A percentile compares a stretch with the other conserved stretches of the same genome.
Evolutionary conservation across 352 stramenopile species (phyloP).

Genomic region (Phytophthora pluvialis): DNA sequence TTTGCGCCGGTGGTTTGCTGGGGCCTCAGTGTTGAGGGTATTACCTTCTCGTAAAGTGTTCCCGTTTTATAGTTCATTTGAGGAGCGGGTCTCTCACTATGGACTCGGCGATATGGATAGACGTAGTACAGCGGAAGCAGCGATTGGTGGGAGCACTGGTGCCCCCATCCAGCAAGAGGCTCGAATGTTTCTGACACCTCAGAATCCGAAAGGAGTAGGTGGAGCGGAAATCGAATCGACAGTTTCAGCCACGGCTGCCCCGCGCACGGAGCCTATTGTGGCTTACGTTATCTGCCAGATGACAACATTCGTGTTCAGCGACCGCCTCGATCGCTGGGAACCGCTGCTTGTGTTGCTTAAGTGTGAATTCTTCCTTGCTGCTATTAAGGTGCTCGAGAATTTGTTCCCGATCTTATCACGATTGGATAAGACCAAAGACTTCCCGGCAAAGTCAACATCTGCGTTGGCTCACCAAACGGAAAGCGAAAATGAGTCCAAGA

Average conservation of each 20-base stretch:
- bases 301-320: constrained; percentile 75
- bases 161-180: constrained; percentile 45
- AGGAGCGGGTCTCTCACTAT: constrained; percentile 41
- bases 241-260: constrained; percentile 47
- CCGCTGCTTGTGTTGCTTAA: constrained; percentile 80
- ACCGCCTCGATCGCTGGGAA: constrained; percentile 84
- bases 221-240: constrained; percentile 36
- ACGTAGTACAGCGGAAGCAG: constrained; percentile 2
- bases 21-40: constrained; percentile 38
- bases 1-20: constrained; percentile 78
- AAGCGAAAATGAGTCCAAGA: constrained; percentile 30
- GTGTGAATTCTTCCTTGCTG: constrained; percentile 59
- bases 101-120: constrained; percentile 9
- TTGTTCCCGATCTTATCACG: constrained; percentile 72
- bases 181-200: constrained; percentile 37
- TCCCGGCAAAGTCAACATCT: background rate
- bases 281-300: constrained; percentile 88
- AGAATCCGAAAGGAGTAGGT: constrained; percentile 23
- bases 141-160: constrained; percentile 36
- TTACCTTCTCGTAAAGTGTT: constrained; percentile 47
- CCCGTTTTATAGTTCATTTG: constrained; percentile 63
- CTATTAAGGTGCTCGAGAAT: constrained; percentile 78
- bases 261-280: constrained; percentile 82
- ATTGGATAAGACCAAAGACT: constrained; percentile 49
- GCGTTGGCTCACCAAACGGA: constrained; percentile 9